These are phyloP conservation scores for Vinca minor DNA, from an alignment of 257 asterid genomes.

Conservation along the genomic window DNA sequence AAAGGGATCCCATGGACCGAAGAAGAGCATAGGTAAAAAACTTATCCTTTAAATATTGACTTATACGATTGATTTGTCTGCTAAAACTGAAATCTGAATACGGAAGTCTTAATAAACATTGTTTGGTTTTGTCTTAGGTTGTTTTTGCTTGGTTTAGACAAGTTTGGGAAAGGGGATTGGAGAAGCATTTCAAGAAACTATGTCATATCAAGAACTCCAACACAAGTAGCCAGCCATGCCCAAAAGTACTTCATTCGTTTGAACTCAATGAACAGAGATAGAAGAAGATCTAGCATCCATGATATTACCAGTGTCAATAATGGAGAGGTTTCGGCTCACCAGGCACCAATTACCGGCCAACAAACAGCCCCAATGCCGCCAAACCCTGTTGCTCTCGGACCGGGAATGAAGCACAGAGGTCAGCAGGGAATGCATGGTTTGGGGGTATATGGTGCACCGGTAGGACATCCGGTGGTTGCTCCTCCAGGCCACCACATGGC, in stretches of 20 bases:
- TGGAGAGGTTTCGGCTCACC: slow-evolving; percentile 48
- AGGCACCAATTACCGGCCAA: slow-evolving; percentile 68
- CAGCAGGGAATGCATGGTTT: slow-evolving; percentile 48
- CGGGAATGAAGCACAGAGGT: slow-evolving; percentile 47
- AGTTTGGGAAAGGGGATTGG: slow-evolving; percentile 97
- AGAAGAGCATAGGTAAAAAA: slow-evolving; percentile 86
- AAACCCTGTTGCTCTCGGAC: slow-evolving; percentile 21
- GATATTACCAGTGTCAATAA: slow-evolving; percentile 69
- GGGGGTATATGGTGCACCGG: slow-evolving; percentile 65
- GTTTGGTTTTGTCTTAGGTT: slow-evolving; percentile 35
- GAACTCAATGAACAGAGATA: slow-evolving; percentile 79
- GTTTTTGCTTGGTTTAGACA: slow-evolving; percentile 78
- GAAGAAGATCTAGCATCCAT: slow-evolving; percentile 90
- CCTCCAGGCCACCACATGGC: slow-evolving; percentile 64
- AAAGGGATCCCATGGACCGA: slow-evolving; percentile 97
- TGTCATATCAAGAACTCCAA: slow-evolving; percentile 79
- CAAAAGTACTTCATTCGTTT: slow-evolving; percentile 87
- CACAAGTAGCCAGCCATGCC: slow-evolving; percentile 98
- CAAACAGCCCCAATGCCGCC: slow-evolving; percentile 32
- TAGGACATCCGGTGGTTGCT: slow-evolving; percentile 68
- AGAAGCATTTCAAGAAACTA: slow-evolving; percentile 93
- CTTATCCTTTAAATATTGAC: not conserved
- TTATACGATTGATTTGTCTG: too few relatives aligned
- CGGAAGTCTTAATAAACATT: too few relatives aligned
- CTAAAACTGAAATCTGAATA: not conserved